Base-by-base conservation (phyloP, 2,329 filamentous ascomycete genomes). In the Lomentospora prolificans region DNA sequence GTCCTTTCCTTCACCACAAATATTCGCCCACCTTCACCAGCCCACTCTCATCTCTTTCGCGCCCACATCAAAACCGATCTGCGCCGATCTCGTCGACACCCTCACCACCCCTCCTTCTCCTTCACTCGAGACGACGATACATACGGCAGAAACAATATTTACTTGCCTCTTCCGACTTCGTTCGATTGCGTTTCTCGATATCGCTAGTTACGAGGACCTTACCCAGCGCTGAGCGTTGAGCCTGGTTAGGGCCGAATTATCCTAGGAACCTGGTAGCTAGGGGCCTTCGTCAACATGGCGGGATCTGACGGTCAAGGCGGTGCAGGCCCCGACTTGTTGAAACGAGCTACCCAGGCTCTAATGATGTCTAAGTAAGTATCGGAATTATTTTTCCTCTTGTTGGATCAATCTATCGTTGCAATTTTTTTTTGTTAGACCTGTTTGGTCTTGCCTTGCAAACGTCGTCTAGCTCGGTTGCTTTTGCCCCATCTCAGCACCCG, bases 291-390 rank as follows among this genome's bases (percentile, higher is more conserved):
- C 60, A 63, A 60, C 64, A 81, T 82, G 79, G 72, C 77, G 64
- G 74, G 74, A 69, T 70, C 73, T 58, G 75, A 78, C 65, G 68
- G 66, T 62, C 66, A 66, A 59, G 65, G 69, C 63, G 64, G 65
- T 31, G 73, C 75, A 64, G 72, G 76, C 61, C 80, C 77, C 62
- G 80, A 84, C 67, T 71, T 84, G 61, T 67, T 84, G 60, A 73
- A 77, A 64, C 74, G 79, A 66, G 80, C 80, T 59, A 84, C 80
- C n/a, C 79, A 82, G 64, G 77, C 76, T 62, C 78, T 83, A 75
- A 80, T 84, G 77, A 77, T 77, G 73, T 82, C 79, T 70, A 82
- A 72, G 79, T 82, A 76, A 67, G 79, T 76, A 22, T 17, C 12
- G 4, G 2, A 48, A 19, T 59, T 60, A 63, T 58, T 54, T 59